phyloP scores from a whole-genome alignment of 106 monocot genomes.

The Platanthera guangdongensis region DNA sequence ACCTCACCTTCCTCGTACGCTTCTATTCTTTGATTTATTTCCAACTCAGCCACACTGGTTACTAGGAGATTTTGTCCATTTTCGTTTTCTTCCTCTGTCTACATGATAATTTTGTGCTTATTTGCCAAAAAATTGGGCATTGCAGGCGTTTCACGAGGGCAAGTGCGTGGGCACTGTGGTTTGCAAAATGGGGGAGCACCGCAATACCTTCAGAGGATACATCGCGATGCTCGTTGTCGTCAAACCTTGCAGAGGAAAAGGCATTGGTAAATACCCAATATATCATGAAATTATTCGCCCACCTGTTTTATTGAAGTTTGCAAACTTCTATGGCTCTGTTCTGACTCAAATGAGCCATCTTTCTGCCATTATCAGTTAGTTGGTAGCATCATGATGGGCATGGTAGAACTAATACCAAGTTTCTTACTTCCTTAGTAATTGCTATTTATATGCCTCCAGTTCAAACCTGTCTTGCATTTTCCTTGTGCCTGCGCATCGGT shows the following conservation, averaged over 20 bases:
- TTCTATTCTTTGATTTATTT: slow-evolving; percentile 2
- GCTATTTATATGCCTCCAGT: too few species aligned
- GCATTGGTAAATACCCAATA: slow-evolving; percentile 46
- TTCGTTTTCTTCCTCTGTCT: not conserved
- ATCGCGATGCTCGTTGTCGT: slow-evolving; percentile 98
- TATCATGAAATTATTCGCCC: not conserved
- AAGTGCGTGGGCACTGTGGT: slow-evolving; percentile 97
- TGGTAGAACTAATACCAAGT: not conserved
- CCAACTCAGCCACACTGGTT: not conserved
- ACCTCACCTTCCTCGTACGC: slow-evolving; percentile 82
- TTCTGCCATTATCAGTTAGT: not conserved
- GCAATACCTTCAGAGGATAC: slow-evolving; percentile 65
- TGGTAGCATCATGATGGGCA: not conserved
- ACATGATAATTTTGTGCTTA: not conserved
- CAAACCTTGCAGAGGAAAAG: slow-evolving; percentile 85
- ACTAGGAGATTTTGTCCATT: slow-evolving; percentile 6
- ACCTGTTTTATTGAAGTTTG: slow-evolving; percentile 5
- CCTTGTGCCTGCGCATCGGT: too few species aligned
- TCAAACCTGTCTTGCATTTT: too few species aligned
- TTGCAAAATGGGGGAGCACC: slow-evolving; percentile 96
- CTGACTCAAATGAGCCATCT: not conserved
- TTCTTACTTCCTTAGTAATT: not conserved
- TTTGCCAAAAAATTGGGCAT: not conserved
- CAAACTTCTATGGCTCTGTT: not conserved
- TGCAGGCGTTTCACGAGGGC: slow-evolving; percentile 79